phyloP scores from a whole-genome alignment of 805 yeast species.

The Candida chauliodis region DNA sequence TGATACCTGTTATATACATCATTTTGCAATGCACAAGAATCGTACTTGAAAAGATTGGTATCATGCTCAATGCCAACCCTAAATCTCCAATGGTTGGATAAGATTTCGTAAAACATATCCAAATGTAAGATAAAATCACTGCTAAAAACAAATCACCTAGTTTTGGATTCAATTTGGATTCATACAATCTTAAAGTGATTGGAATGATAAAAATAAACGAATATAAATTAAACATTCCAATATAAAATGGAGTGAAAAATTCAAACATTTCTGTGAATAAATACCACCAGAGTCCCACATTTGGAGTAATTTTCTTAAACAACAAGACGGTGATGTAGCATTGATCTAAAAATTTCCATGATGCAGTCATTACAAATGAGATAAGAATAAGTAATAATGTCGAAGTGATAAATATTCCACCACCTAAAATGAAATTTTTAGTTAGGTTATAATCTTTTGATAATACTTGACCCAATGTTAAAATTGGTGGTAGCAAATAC shows the following conservation, averaged over 20 bases:
- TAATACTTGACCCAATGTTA: slow-evolving; percentile 29
- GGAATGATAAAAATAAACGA: slow-evolving; percentile 67
- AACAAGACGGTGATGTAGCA: slow-evolving; percentile 55
- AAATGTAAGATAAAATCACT: slow-evolving; percentile 37
- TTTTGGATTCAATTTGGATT: slow-evolving; percentile 13
- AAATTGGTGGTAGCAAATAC: slow-evolving; percentile 57
- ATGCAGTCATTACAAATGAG: slow-evolving; percentile 23
- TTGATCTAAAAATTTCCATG: slow-evolving; percentile 23
- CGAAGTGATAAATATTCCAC: slow-evolving; percentile 16
- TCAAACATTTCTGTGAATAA: slow-evolving; percentile 94
- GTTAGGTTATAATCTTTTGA: slow-evolving; percentile 1
- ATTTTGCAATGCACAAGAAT: slow-evolving; percentile 46
- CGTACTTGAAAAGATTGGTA: slow-evolving; percentile 44
- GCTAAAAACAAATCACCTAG: slow-evolving; percentile 56
- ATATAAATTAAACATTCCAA: slow-evolving; percentile 79
- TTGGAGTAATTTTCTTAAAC: slow-evolving; percentile 76
- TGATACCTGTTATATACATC: slow-evolving; percentile 44
- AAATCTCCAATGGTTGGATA: slow-evolving; percentile 85
- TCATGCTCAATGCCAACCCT: slow-evolving; percentile 38
- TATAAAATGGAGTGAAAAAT: slow-evolving; percentile 78
- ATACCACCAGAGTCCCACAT: slow-evolving; percentile 98
- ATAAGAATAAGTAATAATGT: slow-evolving; percentile 22
- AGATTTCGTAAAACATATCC: slow-evolving; percentile 64
- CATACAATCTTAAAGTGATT: slow-evolving; percentile 61
- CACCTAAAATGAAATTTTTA: slow-evolving; percentile 16